A percentile compares a stretch with the other conserved stretches of the same genome.
phyloP scores from a whole-genome alignment of 768 basidiomycete genomes.

The Amanita thiersii region DNA sequence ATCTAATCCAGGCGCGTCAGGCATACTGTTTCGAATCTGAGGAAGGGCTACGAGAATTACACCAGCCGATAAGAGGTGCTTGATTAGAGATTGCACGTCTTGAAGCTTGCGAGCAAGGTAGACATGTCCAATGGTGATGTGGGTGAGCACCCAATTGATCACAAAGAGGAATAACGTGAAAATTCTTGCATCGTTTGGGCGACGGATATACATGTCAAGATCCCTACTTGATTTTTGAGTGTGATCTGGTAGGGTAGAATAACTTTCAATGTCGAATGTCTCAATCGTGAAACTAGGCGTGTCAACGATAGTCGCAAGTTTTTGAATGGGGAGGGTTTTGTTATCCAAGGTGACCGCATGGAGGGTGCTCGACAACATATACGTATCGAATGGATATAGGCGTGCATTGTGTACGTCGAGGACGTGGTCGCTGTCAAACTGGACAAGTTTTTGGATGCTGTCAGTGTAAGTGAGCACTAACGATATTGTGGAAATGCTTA shows the following conservation, averaged over 20 bases:
- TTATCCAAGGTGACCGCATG: slow-evolving; percentile 28
- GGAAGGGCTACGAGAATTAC: slow-evolving; percentile 39
- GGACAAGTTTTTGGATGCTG: slow-evolving; percentile 47
- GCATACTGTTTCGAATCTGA: slow-evolving; percentile 46
- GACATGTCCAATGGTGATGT: slow-evolving; percentile 38
- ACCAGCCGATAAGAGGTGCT: slow-evolving; percentile 29
- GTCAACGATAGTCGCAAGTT: slow-evolving; percentile 31
- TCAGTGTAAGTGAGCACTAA: background rate
- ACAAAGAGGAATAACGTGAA: slow-evolving; percentile 39
- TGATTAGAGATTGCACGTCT: slow-evolving; percentile 22
- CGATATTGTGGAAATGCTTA: background rate
- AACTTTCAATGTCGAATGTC: slow-evolving; percentile 29
- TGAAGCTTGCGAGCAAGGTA: slow-evolving; percentile 29
- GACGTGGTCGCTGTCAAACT: slow-evolving; percentile 49
- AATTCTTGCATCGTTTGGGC: slow-evolving; percentile 36
- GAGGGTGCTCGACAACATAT: slow-evolving; percentile 40
- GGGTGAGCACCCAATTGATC: slow-evolving; percentile 47
- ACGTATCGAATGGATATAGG: slow-evolving; percentile 52
- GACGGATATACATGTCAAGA: slow-evolving; percentile 33
- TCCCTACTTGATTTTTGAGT: slow-evolving; percentile 28
- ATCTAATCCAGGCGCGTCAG: slow-evolving; percentile 47
- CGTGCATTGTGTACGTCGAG: slow-evolving; percentile 47
- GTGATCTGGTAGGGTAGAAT: slow-evolving; percentile 16
- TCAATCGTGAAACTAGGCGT: slow-evolving; percentile 39
- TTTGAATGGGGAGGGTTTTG: slow-evolving; percentile 31